phyloP scores from a whole-genome alignment of 2,329 filamentous ascomycete species.

The Trichophyton rubrum region DNA sequence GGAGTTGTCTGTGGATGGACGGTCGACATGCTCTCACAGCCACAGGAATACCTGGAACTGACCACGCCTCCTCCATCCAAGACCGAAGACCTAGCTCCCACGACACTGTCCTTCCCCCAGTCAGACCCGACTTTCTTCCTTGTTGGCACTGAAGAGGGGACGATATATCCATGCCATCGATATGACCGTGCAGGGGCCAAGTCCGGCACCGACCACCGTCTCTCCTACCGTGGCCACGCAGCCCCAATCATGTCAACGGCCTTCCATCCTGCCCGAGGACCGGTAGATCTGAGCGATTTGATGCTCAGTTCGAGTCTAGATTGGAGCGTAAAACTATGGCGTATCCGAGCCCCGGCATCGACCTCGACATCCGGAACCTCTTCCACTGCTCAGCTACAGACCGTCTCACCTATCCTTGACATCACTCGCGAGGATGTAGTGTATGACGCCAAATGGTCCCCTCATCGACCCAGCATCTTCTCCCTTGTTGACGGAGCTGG shows the following conservation, averaged over 20 bases:
- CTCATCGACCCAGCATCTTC: slow-evolving; percentile 86
- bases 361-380: slow-evolving; percentile 24
- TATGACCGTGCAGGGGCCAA: slow-evolving; percentile 97
- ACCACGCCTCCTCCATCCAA: slow-evolving; percentile 74
- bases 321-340: slow-evolving; percentile 97
- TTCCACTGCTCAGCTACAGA: slow-evolving; percentile 29
- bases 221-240: slow-evolving; percentile 79
- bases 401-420: slow-evolving; percentile 66
- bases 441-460: slow-evolving; percentile 92
- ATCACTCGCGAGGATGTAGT: slow-evolving; percentile 92
- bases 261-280: slow-evolving; percentile 86
- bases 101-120: slow-evolving; percentile 86
- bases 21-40: slow-evolving; percentile 93
- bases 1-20: slow-evolving; percentile 96
- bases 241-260: slow-evolving; percentile 92
- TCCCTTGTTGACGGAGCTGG: slow-evolving; percentile 88
- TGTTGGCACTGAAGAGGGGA: slow-evolving; percentile 90
- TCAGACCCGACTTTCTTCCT: slow-evolving; percentile 96
- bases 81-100: slow-evolving; percentile 89
- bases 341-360: slow-evolving; percentile 50
- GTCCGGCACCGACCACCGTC: slow-evolving; percentile 79
- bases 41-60: slow-evolving; percentile 84
- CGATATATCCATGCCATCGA: slow-evolving; percentile 89
- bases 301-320: slow-evolving; percentile 87
- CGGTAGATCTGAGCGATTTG: slow-evolving; percentile 85